Evolutionary conservation across 768 basidiomycete species (phyloP).

Genomic region (Suillus clintonianus): DNA sequence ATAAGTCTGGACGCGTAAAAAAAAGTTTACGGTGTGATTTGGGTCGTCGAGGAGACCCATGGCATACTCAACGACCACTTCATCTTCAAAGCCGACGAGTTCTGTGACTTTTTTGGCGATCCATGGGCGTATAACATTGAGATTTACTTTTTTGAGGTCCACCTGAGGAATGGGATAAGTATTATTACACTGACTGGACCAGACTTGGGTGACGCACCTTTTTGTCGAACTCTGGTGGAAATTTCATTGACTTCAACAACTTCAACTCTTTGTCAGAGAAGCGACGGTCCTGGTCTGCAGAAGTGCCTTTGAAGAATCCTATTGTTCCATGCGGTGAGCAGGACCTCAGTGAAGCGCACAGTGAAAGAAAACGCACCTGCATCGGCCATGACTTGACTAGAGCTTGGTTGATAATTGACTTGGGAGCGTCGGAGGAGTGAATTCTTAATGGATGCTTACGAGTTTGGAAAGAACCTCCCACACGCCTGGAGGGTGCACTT

Average conservation of each 20-base stretch:
- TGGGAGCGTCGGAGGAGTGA: neutral
- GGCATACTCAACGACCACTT: conserved; percentile 95
- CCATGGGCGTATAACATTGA: conserved; percentile 92
- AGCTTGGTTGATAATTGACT: conserved; percentile 1
- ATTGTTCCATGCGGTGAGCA: conserved; percentile 11
- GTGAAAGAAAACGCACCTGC: conserved; percentile 46
- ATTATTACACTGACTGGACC: conserved; percentile 3
- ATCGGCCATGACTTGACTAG: conserved; percentile 50
- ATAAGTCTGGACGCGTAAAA: neutral
- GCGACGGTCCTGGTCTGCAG: conserved; percentile 87
- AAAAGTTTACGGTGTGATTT: conserved; percentile 66
- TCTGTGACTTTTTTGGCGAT: conserved; percentile 91
- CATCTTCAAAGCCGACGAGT: conserved; percentile 92
- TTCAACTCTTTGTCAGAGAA: conserved; percentile 96
- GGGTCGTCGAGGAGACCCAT: conserved; percentile 92
- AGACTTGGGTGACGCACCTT: conserved; percentile 51
- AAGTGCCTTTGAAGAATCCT: conserved; percentile 92
- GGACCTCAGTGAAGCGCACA: neutral
- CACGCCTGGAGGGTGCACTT: neutral
- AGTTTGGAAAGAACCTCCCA: neutral
- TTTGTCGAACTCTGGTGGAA: conserved; percentile 85
- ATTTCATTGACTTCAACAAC: conserved; percentile 86
- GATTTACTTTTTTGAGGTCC: conserved; percentile 94
- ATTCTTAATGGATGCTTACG: neutral
- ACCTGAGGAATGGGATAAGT: conserved; percentile 49